Evolutionary conservation across 352 stramenopile species (phyloP).

Genomic region (Globisporangium abappressorium): DNA sequence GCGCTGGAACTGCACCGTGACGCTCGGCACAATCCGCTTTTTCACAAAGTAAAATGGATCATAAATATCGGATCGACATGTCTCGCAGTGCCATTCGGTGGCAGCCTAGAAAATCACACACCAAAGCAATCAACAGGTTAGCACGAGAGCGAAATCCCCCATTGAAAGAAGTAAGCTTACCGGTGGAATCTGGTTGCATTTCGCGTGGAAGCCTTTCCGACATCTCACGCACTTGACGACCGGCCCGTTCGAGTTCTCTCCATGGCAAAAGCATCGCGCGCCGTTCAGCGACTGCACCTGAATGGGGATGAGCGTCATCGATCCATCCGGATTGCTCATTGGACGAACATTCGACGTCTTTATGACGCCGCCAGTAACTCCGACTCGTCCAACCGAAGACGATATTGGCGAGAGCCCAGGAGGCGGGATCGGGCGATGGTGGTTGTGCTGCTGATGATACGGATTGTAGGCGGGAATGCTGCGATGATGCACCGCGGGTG

Average conservation of each 20-base stretch:
- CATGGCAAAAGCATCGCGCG: slow-evolving; percentile 63
- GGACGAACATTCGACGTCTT: neutral
- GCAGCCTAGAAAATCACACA: slow-evolving; percentile 19
- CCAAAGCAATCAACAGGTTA: neutral
- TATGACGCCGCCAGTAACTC: neutral
- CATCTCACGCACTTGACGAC: slow-evolving; percentile 55
- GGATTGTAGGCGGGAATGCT: slow-evolving; percentile 14
- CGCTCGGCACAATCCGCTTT: slow-evolving; percentile 48
- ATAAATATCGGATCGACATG: slow-evolving; percentile 60
- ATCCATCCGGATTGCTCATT: slow-evolving; percentile 9
- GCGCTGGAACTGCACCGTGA: slow-evolving; percentile 69
- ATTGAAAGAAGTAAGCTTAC: slow-evolving; percentile 19
- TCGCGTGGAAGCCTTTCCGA: slow-evolving; percentile 60
- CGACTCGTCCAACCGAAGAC: neutral
- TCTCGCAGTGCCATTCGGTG: slow-evolving; percentile 73
- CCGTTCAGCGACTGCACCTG: slow-evolving; percentile 31
- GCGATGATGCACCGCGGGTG: slow-evolving; percentile 10
- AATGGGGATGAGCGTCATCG: slow-evolving; percentile 21
- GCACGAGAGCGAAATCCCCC: neutral
- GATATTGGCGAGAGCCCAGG: neutral
- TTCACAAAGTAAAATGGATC: slow-evolving; percentile 71
- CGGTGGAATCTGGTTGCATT: slow-evolving; percentile 71
- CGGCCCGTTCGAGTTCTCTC: slow-evolving; percentile 23
- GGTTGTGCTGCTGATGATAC: slow-evolving; percentile 9
- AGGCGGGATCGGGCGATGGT: neutral